Base-by-base conservation (phyloP, 2,329 filamentous ascomycete species). In the Anthostomella pinea region DNA sequence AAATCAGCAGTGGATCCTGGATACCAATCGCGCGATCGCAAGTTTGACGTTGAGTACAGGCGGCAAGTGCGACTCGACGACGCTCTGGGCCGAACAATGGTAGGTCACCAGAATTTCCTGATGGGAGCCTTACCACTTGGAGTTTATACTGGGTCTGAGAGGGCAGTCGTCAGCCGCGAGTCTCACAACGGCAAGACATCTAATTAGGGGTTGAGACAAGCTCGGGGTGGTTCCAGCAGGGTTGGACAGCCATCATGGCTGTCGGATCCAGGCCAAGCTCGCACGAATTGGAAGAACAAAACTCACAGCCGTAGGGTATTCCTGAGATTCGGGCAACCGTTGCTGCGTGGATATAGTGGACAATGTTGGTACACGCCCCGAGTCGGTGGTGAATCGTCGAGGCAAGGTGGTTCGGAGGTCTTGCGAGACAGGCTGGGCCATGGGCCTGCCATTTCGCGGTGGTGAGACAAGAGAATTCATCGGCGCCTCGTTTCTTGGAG, bases 371-470 rank as follows among this genome's bases (percentile, higher is more conserved):
- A 91, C 71, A 75, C 89, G 77, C 66, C 87, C 75, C 67, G 87
- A 82, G 68, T 95, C 94, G 39, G 90, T 93, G 47, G 91, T 97
- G 68, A 97, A 97, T 59, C 91, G 85, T 58, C 91, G 83, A 65
- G 90, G 87, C 60, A 97, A 73, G 53, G 81, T 82, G 46, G 80
- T 79, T 64, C 90, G 82, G 49, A 77, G 77, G 59, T 95, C 87
- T 63, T 79, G 75, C 47, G 75, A 62, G 44, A 71, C 66, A 48
- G 75, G 72, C 49, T 76, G 76, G 47, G 69, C 72, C 62, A 81
- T 72, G 58, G 81, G 79, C 57, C 70, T 73, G 58, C 77, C 75
- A 63, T 84, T 84, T 61, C 86, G 81, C 53, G 80, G 78, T 57
- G 86, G 82, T 56, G 85, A 83, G 56, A 83, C 81, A 64, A 88